Conservation (phyloP, 768 basidiomycete species). For the Lentinula sp. region DNA sequence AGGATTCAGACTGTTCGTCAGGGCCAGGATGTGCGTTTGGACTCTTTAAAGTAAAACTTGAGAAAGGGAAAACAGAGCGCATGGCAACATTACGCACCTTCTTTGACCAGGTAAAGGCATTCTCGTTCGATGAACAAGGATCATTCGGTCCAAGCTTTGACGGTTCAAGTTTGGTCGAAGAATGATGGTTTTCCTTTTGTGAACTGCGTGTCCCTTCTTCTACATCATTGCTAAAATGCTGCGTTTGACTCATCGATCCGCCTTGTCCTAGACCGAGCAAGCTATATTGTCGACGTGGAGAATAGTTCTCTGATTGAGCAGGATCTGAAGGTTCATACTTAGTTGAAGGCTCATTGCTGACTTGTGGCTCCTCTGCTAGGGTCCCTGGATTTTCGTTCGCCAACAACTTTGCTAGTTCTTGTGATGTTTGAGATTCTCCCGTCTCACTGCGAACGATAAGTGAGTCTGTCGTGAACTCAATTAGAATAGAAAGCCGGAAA, state of each 20-base stretch:
- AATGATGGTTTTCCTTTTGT: constrained; percentile 46
- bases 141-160: neutral
- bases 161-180: neutral
- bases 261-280: constrained; percentile 43
- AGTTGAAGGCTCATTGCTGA: neutral
- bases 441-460: constrained; percentile 26
- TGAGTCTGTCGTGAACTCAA: neutral
- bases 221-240: constrained; percentile 24
- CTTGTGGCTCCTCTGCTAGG: neutral
- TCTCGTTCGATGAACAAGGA: neutral
- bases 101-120: neutral
- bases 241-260: constrained; percentile 41
- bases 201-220: constrained; percentile 27
- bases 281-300: constrained; percentile 40
- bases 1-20: neutral
- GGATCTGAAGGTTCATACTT: neutral
- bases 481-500: neutral
- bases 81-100: neutral
- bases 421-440: constrained; percentile 48
- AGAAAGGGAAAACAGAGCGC: neutral
- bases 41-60: neutral
- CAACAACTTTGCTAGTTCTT: constrained; percentile 43
- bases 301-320: constrained; percentile 23
- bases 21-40: neutral
- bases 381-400: constrained; percentile 11